Percentiles rank a stretch among this genome's conserved stretches.
These are phyloP conservation scores for Posidonia oceanica DNA, from an alignment of 116 monocot genomes.

Conservation along the genomic window DNA sequence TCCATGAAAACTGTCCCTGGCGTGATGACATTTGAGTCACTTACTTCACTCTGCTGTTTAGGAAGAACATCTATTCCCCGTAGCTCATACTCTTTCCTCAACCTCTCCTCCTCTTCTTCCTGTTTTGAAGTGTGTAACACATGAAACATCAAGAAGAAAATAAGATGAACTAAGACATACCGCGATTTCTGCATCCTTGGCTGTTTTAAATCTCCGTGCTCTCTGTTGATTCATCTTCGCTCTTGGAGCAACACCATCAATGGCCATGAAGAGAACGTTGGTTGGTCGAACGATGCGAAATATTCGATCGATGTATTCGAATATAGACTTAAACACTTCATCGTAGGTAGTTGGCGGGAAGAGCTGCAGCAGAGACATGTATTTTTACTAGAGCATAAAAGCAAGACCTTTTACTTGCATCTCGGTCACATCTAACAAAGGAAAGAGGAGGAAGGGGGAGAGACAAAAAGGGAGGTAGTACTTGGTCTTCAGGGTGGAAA, in stretches of 20 bases:
- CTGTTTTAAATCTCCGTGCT: conserved; percentile 22
- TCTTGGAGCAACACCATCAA: conserved; percentile 48
- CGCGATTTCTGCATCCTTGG: conserved; percentile 30
- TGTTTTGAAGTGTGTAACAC: background rate
- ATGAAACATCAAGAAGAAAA: background rate
- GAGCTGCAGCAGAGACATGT: too few species aligned
- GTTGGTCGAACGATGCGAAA: conserved; percentile 29
- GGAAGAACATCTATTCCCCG: conserved; percentile 29
- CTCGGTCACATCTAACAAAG: too few species aligned
- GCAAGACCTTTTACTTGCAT: too few species aligned
- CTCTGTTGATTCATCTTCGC: conserved; percentile 54
- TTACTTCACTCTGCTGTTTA: conserved; percentile 16
- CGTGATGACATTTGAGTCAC: conserved; percentile 38
- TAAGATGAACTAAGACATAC: conserved; percentile 6
- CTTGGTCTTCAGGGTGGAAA: conserved; percentile 41
- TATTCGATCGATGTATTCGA: conserved; percentile 22
- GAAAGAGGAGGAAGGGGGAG: too few species aligned
- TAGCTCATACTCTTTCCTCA: conserved; percentile 20
- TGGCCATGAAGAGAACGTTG: conserved; percentile 34
- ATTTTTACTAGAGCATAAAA: too few species aligned
- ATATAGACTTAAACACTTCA: conserved; percentile 29
- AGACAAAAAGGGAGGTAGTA: background rate
- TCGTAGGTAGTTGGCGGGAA: conserved; percentile 22
- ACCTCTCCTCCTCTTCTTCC: conserved; percentile 29
- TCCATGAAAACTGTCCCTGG: conserved; percentile 53